Conservation (phyloP, 2,329 filamentous ascomycete species). For the Hansfordia pulvinata region DNA sequence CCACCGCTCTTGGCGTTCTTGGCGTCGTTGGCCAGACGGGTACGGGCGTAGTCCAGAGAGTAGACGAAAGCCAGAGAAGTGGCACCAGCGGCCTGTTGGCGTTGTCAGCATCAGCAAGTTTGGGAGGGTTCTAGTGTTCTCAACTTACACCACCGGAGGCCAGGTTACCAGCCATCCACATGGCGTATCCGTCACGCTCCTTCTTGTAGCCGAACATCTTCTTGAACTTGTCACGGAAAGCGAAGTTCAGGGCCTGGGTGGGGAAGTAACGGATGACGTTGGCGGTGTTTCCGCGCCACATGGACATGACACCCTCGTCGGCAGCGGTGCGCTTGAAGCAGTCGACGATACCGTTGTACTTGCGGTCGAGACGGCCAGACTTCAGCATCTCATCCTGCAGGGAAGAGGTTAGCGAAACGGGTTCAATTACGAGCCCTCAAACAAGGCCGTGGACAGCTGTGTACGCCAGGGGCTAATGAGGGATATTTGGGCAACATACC, state of each 20-base stretch:
- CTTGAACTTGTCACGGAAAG: conserved; percentile 99
- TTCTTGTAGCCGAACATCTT: conserved; percentile 99
- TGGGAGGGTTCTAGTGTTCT: background rate
- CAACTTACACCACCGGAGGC: conserved; percentile 94
- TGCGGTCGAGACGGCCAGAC: conserved; percentile 93
- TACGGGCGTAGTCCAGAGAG: conserved; percentile 99
- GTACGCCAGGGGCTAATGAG: too few relatives aligned
- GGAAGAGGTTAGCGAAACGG: too few relatives aligned
- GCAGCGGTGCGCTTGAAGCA: conserved; percentile 89
- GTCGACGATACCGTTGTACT: conserved; percentile 86
- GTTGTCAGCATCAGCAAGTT: conserved; percentile 3
- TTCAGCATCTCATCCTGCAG: conserved; percentile 98
- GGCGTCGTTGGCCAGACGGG: conserved; percentile 99
- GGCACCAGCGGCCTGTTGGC: conserved; percentile 78
- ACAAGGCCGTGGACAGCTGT: too few relatives aligned
- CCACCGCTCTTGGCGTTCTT: conserved; percentile 96
- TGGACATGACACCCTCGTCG: conserved; percentile 83
- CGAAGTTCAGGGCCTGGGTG: conserved; percentile 99
- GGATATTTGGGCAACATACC: too few relatives aligned
- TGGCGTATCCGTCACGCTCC: conserved; percentile 93
- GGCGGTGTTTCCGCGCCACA: conserved; percentile 99
- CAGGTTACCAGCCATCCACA: conserved; percentile 99
- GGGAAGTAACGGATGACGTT: conserved; percentile 99
- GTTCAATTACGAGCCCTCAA: background rate
- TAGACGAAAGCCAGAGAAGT: conserved; percentile 99